Percentiles rank a stretch among this genome's conserved stretches.
Conservation (phyloP, 2,329 filamentous ascomycete genomes). For the Colletotrichum destructivum region DNA sequence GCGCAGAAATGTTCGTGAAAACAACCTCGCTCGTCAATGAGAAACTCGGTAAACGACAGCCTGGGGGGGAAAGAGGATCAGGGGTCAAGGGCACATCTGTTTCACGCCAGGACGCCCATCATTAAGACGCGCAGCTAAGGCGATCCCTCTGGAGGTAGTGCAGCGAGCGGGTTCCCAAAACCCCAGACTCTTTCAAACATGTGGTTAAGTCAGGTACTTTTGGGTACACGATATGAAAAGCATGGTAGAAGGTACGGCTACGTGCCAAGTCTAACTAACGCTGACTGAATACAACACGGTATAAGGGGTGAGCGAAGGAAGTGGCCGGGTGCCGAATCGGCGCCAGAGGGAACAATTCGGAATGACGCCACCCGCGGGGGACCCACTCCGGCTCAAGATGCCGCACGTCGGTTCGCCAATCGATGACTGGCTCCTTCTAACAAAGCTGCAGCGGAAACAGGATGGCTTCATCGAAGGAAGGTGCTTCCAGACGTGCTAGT, state of each 20-base stretch:
- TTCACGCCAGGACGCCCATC: no score
- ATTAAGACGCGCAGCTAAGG: no score
- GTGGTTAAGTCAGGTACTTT: no score
- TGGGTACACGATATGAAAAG: no score
- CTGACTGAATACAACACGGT: no score
- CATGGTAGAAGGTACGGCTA: no score
- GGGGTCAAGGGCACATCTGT: neutral
- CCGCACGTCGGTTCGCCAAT: neutral
- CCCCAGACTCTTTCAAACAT: no score
- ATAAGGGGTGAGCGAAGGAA: neutral
- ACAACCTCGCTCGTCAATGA: conserved; percentile 3
- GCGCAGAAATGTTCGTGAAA: neutral
- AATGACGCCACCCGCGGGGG: conserved; percentile 29
- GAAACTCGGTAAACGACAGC: conserved; percentile 14
- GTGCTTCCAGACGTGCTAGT: neutral
- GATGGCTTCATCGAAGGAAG: conserved; percentile 8
- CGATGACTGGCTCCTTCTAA: conserved; percentile 2
- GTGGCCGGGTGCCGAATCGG: conserved; percentile 18
- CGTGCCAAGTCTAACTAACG: no score
- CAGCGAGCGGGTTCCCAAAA: no score
- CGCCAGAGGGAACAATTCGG: conserved; percentile 28
- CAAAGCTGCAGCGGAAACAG: conserved; percentile 32
- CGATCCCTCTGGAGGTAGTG: no score
- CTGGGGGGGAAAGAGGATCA: neutral
- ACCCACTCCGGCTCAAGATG: neutral